Evolutionary conservation across 352 stramenopile species (phyloP), one percentile per base, ranked within the genome.

Genomic region (Phytophthora pluvialis): DNA sequence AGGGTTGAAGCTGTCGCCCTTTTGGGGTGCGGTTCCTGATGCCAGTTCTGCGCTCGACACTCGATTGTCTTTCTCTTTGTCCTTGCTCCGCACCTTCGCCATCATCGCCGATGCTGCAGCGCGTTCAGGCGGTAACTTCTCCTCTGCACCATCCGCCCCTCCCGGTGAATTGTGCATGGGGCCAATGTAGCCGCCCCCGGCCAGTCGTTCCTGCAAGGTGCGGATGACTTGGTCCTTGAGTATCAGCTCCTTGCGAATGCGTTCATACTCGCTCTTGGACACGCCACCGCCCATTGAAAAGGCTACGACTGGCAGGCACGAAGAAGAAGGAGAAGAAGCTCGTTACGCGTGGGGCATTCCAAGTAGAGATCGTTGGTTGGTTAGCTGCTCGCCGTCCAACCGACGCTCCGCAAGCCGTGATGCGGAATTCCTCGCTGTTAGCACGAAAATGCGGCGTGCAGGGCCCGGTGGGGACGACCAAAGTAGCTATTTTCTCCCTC

Each of bases 151-250:
- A 10, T 25, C 11, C 26, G 16, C 39, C 12, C 33, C 40, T 1
- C 12, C 33, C 11, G 42, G 31, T 31, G 55, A 26, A 2, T 33
- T 12, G 13, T 67, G 53, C 58, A 63, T 64, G 1, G 67, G 60
- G 10, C 56, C 44, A 44, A 67, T 65, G 40, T 64, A 46, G 9
- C 42, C 60, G 4, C 62, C 75, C 55, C 74, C 62, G 15, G 66
- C 75, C 26, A 90, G 72, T 49, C 81, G 74, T 38, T 90, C 72
- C 52, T 93, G 80, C 12, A 93, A 61, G 15, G 70, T 63, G 4
- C 72, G 74, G 52, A 93, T 93, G 40, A 93, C 80, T 46, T 90
- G 80, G 39, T 93, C 79, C 40, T 91, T 91, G 13, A 81, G 64
- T 31, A 89, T 59, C 32, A 90, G 48, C 55, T 93, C 84, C 45